phyloP scores from a whole-genome alignment of 2,329 filamentous ascomycete species.

The Talaromyces marneffei region DNA sequence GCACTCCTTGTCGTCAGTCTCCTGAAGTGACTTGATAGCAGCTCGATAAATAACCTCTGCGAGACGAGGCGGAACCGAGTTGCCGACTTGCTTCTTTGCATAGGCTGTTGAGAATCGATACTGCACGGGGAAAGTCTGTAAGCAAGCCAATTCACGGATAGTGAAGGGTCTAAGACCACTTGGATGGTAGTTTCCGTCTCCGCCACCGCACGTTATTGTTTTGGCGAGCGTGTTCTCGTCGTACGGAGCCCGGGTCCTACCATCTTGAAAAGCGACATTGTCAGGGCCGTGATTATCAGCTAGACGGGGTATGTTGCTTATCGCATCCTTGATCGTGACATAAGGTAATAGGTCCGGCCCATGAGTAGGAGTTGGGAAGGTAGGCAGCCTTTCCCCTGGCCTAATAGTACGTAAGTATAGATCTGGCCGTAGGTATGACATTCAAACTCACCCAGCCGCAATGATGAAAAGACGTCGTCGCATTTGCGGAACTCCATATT shows the following conservation, averaged over 20 bases:
- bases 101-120: slow-evolving; percentile 51
- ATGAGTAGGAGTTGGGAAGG: slow-evolving; percentile 60
- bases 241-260: slow-evolving; percentile 34
- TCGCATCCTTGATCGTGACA: slow-evolving; percentile 39
- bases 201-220: slow-evolving; percentile 59
- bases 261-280: slow-evolving; percentile 20
- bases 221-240: slow-evolving; percentile 46
- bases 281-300: slow-evolving; percentile 41
- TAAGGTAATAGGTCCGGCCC: slow-evolving; percentile 30
- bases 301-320: slow-evolving; percentile 35
- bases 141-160: slow-evolving; percentile 58
- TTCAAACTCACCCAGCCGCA: slow-evolving; percentile 44
- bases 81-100: slow-evolving; percentile 62
- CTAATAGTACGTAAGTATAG: slow-evolving; percentile 34
- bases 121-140: slow-evolving; percentile 62
- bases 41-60: slow-evolving; percentile 36
- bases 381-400: slow-evolving; percentile 64
- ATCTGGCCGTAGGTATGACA: too few relatives aligned
- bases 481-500: slow-evolving; percentile 47
- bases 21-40: slow-evolving; percentile 32
- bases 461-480: slow-evolving; percentile 49
- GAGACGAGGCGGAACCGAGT: slow-evolving; percentile 63
- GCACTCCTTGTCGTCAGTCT: slow-evolving; percentile 27
- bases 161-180: slow-evolving; percentile 60
- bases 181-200: slow-evolving; percentile 60